phyloP scores from a whole-genome alignment of 495 filamentous ascomycete genomes.

The Hypoxylon lenormandii region DNA sequence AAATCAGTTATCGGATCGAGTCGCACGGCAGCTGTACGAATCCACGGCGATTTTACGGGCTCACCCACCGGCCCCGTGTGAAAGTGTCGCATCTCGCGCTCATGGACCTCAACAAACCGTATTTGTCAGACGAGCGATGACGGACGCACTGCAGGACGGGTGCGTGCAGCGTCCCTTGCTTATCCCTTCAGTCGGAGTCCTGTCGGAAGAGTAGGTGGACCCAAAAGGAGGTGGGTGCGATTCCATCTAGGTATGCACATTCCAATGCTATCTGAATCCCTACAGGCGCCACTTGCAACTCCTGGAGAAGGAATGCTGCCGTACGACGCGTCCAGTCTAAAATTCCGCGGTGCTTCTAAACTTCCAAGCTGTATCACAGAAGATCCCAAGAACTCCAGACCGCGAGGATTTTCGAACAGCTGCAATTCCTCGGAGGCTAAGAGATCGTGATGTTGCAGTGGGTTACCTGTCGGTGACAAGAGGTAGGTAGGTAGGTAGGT shows the following conservation, averaged over 20 bases:
- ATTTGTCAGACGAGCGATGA: slow-evolving; percentile 30
- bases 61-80: slow-evolving; percentile 20
- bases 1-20: slow-evolving; percentile 43
- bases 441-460: slow-evolving; percentile 24
- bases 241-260: slow-evolving; percentile 20
- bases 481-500: no score
- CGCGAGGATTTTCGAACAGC: slow-evolving; percentile 22
- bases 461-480: slow-evolving; percentile 1
- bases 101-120: background rate
- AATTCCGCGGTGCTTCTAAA: slow-evolving; percentile 25
- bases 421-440: slow-evolving; percentile 22
- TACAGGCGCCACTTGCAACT: slow-evolving; percentile 34
- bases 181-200: slow-evolving; percentile 23
- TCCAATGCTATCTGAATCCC: slow-evolving; percentile 24
- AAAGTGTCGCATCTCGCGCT: slow-evolving; percentile 23
- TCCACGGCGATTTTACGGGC: slow-evolving; percentile 30
- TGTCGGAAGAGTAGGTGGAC: slow-evolving; percentile 33
- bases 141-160: slow-evolving; percentile 30
- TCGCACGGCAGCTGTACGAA: slow-evolving; percentile 42
- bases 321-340: slow-evolving; percentile 26
- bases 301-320: slow-evolving; percentile 28
- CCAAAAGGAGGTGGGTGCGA: slow-evolving; percentile 9
- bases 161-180: slow-evolving; percentile 32
- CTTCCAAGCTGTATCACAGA: slow-evolving; percentile 36
- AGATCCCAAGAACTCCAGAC: slow-evolving; percentile 22